Percentiles rank a stretch among this genome's conserved stretches.
These are phyloP conservation scores for Tylopilus subfusipes DNA, from an alignment of 768 basidiomycete species.

Conservation along the genomic window DNA sequence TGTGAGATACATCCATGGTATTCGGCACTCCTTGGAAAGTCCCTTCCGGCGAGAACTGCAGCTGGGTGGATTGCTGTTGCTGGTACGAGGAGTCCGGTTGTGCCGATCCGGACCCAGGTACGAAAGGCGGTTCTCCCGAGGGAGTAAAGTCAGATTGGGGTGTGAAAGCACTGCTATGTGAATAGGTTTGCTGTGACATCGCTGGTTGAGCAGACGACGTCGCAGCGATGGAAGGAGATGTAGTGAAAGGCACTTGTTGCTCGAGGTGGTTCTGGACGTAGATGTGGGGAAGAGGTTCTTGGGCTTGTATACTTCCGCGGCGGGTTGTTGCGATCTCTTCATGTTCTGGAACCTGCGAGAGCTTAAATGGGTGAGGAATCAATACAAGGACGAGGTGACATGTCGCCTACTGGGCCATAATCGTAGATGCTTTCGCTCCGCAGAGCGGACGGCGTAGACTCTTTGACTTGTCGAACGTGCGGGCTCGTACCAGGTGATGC, in stretches of 20 bases:
- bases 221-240: constrained; percentile 18
- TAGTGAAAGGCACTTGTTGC: constrained; percentile 12
- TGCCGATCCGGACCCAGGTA: constrained; percentile 9
- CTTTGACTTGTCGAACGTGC: constrained; percentile 24
- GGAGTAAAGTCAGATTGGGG: constrained; percentile 11
- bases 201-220: constrained; percentile 15
- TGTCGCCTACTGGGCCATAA: constrained; percentile 22
- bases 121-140: constrained; percentile 17
- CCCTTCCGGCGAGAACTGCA: constrained; percentile 22
- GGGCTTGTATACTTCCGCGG: constrained; percentile 26
- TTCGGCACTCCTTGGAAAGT: constrained; percentile 12
- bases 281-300: constrained; percentile 22
- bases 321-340: constrained; percentile 22
- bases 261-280: constrained; percentile 20
- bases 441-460: constrained; percentile 19
- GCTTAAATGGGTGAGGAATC: constrained; percentile 10
- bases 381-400: not conserved
- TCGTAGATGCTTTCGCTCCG: constrained; percentile 29
- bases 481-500: constrained; percentile 40
- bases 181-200: constrained; percentile 17
- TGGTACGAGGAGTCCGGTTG: constrained; percentile 13
- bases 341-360: constrained; percentile 22
- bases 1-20: constrained; percentile 13
- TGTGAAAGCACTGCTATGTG: constrained; percentile 13
- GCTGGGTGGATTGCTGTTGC: constrained; percentile 4